Evolutionary conservation across 1,284 basidiomycete species (phyloP), one percentile per base, ranked within the genome.

Genomic region (Dichomitus squalens): DNA sequence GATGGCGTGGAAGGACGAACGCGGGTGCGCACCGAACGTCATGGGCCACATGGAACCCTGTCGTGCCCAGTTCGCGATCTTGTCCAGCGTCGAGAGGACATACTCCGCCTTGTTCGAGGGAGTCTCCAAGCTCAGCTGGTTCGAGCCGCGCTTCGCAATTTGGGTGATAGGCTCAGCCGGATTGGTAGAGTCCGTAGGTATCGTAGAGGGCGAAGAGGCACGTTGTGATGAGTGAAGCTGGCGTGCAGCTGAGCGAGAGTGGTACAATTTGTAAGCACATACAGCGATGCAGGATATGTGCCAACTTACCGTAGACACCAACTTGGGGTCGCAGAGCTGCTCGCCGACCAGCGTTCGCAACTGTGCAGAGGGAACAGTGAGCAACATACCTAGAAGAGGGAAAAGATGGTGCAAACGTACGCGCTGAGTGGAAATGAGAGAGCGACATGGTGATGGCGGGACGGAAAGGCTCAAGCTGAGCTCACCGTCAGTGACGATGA

Each of bases 41-140:
- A 99, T 97, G 41, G 97, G 97, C 97, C 97, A 99, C 88, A 98
- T 96, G 31, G 94, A 97, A 56, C 96, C 90, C 77, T 98, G 96
- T 58, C 96, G 83, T 14, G 91, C 96, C 96, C 96, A 99, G 75
- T 99, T 99, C 68, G 91, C 92, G 41, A 99, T 84, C 79, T 98
- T 98, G 80, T 99, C 96, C 58, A 98, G 78, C 0, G 95, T 96
- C 1, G 95, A 94, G 41, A 99, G 81, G 0, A 98, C 95, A 82
- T 98, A 99, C 76, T 99, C 96, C 93, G 76, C 52, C 9, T 48
- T 18, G 51, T 53, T 98, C 71, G 84, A 83, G 18, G 96, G 96
- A 20, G 87, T 89, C 79, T 96, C 91, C 63, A 98, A 79, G 70
- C 88, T 91, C 58, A 86, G 79, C 72, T 96, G 93, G 71, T 93